Evolutionary conservation across 768 basidiomycete species (phyloP).

Genomic region (Tylopilus sp.): DNA sequence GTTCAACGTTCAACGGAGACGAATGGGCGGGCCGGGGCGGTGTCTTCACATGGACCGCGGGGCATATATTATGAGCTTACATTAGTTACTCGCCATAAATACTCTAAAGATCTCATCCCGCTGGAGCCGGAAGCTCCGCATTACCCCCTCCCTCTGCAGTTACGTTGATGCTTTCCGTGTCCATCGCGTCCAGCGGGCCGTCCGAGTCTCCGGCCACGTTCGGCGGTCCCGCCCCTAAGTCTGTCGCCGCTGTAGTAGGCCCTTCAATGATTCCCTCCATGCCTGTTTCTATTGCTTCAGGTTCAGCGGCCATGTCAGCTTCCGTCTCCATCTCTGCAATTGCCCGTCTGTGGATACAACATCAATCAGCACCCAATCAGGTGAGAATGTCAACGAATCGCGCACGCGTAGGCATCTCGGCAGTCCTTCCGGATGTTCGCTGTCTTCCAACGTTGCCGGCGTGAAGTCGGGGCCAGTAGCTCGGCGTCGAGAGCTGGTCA

Average conservation of each 20-base stretch:
- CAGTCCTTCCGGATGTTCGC: slow-evolving; percentile 49
- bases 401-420: slow-evolving; percentile 60
- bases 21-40: too few relatives aligned
- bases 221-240: neutral
- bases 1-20: too few relatives aligned
- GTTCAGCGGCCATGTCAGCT: slow-evolving; percentile 14
- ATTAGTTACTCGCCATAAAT: slow-evolving; percentile 1
- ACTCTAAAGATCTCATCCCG: slow-evolving; percentile 7
- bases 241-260: neutral
- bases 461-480: slow-evolving; percentile 50
- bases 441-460: slow-evolving; percentile 60
- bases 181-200: neutral
- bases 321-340: slow-evolving; percentile 47
- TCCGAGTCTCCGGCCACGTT: neutral
- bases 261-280: slow-evolving; percentile 7
- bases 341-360: slow-evolving; percentile 34
- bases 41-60: neutral
- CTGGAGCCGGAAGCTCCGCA: slow-evolving; percentile 1
- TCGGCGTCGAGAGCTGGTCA: slow-evolving; percentile 61
- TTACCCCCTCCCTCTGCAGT: neutral
- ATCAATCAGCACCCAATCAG: neutral
- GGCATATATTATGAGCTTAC: neutral
- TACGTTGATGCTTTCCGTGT: neutral
- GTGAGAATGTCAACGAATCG: slow-evolving; percentile 1
- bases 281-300: slow-evolving; percentile 1